Evolutionary conservation across 2,329 filamentous ascomycete species (phyloP).

Genomic region (Cordyceps militaris): DNA sequence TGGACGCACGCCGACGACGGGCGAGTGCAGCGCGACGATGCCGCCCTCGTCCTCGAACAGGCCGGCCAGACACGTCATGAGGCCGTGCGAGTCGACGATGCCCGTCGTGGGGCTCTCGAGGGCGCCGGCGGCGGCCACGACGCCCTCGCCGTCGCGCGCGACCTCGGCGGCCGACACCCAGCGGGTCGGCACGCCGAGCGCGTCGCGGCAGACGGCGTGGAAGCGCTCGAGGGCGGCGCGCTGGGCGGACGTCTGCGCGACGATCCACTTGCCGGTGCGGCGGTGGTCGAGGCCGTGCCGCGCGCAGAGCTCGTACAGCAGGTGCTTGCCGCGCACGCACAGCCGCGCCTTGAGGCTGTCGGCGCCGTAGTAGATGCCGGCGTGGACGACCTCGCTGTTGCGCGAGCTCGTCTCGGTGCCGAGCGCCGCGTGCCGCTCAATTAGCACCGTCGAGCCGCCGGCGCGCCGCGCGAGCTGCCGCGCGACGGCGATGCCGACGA

Average conservation of each 20-base stretch:
- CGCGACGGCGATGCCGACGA: constrained; percentile 75
- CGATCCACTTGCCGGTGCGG: constrained; percentile 87
- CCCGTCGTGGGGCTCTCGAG: constrained; percentile 83
- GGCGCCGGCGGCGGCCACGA: constrained; percentile 63
- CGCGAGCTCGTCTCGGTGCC: constrained; percentile 84
- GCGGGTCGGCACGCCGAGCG: constrained; percentile 57
- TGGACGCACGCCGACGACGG: constrained; percentile 54
- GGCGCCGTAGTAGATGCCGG: constrained; percentile 81
- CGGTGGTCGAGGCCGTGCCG: constrained; percentile 60
- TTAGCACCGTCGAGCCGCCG: constrained; percentile 61
- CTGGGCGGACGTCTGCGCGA: constrained; percentile 73
- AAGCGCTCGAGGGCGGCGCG: constrained; percentile 52
- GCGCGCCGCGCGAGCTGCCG: constrained; percentile 60
- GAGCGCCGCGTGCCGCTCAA: constrained; percentile 69
- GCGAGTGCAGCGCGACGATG: constrained; percentile 60
- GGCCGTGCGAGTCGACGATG: constrained; percentile 78
- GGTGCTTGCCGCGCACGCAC: constrained; percentile 68
- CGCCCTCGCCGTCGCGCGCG: constrained; percentile 60
- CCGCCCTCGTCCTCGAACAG: constrained; percentile 72
- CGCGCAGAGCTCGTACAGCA: constrained; percentile 74
- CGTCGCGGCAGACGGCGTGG: constrained; percentile 34
- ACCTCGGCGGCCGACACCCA: constrained; percentile 63
- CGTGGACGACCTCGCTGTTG: constrained; percentile 95
- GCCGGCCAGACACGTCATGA: constrained; percentile 76
- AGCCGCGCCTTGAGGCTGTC: constrained; percentile 73